Conservation (phyloP, 2,329 filamentous ascomycete genomes). For the Diaporthe longicolla region DNA sequence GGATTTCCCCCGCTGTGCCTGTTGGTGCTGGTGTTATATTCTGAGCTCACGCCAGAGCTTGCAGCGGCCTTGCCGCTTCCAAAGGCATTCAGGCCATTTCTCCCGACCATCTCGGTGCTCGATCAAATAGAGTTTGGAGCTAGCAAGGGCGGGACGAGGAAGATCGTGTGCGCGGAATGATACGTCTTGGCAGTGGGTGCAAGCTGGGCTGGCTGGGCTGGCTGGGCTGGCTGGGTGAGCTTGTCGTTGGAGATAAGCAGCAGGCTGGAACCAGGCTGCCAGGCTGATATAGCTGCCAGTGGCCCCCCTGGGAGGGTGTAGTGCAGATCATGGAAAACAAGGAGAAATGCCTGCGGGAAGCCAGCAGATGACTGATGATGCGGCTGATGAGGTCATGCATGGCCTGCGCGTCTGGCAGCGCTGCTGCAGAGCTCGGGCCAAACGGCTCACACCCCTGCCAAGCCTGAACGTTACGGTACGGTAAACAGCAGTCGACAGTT, state of each 20-base stretch:
- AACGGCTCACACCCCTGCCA: conserved; percentile 26
- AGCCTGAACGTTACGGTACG: not conserved
- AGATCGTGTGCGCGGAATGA: not conserved
- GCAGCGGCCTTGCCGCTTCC: not conserved
- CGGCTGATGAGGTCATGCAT: conserved; percentile 40
- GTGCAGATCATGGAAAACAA: conserved; percentile 18
- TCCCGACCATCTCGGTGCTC: conserved; percentile 37
- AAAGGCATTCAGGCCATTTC: conserved; percentile 37
- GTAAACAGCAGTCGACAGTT: not conserved
- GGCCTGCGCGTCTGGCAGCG: conserved; percentile 51
- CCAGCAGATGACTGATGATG: conserved; percentile 24
- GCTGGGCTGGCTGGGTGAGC: too few species aligned
- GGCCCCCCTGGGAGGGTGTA: not conserved
- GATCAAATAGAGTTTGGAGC: not conserved
- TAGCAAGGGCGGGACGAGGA: not conserved
- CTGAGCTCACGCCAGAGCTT: not conserved
- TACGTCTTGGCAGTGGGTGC: conserved; percentile 12
- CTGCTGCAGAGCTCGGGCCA: conserved; percentile 9
- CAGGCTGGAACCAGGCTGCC: not conserved
- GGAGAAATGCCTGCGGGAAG: not conserved
- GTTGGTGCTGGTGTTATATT: not conserved
- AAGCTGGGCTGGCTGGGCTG: not conserved
- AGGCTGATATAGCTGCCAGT: conserved; percentile 5
- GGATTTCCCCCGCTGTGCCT: conserved; percentile 18
- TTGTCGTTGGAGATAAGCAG: not conserved